phyloP scores from a whole-genome alignment of 1,284 basidiomycete species.

The Ceratobasidium sp. region DNA sequence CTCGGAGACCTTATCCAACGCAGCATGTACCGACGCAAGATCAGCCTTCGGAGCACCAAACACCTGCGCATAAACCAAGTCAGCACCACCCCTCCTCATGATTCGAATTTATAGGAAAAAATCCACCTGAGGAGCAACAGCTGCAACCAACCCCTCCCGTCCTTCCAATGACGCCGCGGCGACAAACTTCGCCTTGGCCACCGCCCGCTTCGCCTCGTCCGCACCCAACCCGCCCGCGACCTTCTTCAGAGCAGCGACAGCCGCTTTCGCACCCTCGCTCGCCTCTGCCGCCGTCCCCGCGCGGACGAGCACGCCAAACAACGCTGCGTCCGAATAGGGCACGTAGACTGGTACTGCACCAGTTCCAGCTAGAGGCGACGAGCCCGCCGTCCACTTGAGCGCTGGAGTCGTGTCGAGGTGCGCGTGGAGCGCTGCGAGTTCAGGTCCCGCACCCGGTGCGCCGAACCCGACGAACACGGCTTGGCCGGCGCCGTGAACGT shows the following conservation, averaged over 20 bases:
- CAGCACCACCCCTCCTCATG: slow-evolving; percentile 47
- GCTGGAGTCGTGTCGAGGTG: slow-evolving; percentile 79
- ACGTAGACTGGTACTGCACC: slow-evolving; percentile 81
- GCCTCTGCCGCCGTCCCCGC: slow-evolving; percentile 71
- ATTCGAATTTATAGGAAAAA: slow-evolving; percentile 19
- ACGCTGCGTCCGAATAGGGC: slow-evolving; percentile 90
- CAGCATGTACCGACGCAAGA: no score
- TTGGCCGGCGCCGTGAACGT: slow-evolving; percentile 73
- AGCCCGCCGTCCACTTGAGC: slow-evolving; percentile 87
- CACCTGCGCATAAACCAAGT: slow-evolving; percentile 62
- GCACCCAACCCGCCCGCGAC: no score
- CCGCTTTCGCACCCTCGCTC: no score
- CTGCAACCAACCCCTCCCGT: slow-evolving; percentile 75
- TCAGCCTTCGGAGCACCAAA: no score
- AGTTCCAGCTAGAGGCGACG: slow-evolving; percentile 76
- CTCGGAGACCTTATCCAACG: slow-evolving; percentile 74
- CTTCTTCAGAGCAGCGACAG: no score
- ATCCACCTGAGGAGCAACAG: slow-evolving; percentile 75
- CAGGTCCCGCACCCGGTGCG: slow-evolving; percentile 72
- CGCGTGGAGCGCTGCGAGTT: slow-evolving; percentile 82
- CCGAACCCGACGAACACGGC: slow-evolving; percentile 90
- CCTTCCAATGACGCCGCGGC: slow-evolving; percentile 79
- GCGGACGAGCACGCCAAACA: slow-evolving; percentile 86
- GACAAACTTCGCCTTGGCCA: slow-evolving; percentile 89
- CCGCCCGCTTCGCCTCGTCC: slow-evolving; percentile 83